Base-by-base conservation (phyloP, 1,284 basidiomycete species). In the Moniliella sp. region DNA sequence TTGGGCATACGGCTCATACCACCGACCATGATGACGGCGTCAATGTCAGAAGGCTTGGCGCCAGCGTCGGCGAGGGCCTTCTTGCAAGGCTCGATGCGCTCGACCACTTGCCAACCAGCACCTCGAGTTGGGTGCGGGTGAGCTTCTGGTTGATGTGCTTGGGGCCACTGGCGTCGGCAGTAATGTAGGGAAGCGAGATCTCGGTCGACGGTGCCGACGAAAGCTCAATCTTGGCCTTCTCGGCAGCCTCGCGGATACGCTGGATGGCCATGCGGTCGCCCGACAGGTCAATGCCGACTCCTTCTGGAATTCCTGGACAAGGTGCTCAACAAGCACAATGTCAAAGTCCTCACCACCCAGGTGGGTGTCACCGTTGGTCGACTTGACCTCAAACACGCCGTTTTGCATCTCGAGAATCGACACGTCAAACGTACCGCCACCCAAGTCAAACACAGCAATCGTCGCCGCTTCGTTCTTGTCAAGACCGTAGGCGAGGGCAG, bases 391-490 rank as follows among this genome's bases (percentile, higher is more conserved):
- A 63, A 94, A 97, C 15, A 97, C 84, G 51, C 88, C 88, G 66
- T 91, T 86, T 64, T 91, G 82, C 81, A 94, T 94, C 67, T 93
- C 83, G 27, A 94, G 70, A 48, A 97, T 84, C 19, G 88, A 94
- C 52, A 94, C 80, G 81, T 94, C 84, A 64, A 86, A 86, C 12
- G 82, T 86, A 50, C 82, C 82, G 61, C 81, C 82, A n/a, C 82
- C 81, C 30, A 86, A 68, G 68, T 97, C 88, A 62, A 93, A 97
- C 42, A 97, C 88, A 33, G 84, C 84, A 52, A 97, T 88, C 52
- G 47, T 40, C 14, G 43, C 43, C 29, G 43, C 39, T 4, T 40
- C 40, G 31, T 42, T 36, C 33, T 48, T 36, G 48, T 56, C 52
- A 23, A 56, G 44, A 44, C 52, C 88, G 62, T 97, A 97, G 1